A percentile compares a stretch with the other conserved stretches of the same genome.
These are phyloP conservation scores for Claviceps sp. DNA, from an alignment of 2,329 filamentous ascomycete species.

Conservation along the genomic window DNA sequence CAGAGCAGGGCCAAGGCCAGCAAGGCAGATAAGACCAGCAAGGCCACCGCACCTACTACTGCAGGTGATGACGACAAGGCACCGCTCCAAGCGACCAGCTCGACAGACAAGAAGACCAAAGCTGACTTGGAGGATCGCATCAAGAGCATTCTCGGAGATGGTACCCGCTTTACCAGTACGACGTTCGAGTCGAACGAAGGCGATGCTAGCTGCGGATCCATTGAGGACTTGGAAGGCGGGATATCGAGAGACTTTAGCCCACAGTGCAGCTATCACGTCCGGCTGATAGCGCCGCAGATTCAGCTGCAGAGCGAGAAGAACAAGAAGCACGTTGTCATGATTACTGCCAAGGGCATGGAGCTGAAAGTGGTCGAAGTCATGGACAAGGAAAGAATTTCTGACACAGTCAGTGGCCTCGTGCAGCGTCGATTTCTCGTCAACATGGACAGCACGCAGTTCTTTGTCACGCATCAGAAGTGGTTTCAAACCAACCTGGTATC, in stretches of 20 bases:
- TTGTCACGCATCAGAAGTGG: constrained; percentile 87
- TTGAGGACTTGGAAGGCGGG: constrained; percentile 54
- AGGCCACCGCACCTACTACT: constrained; percentile 8
- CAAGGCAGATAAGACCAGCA: constrained; percentile 14
- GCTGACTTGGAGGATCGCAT: constrained; percentile 71
- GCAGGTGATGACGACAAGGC: constrained; percentile 18
- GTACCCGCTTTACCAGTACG: constrained; percentile 56
- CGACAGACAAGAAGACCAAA: constrained; percentile 42
- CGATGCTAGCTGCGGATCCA: constrained; percentile 26
- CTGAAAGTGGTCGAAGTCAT: constrained; percentile 95
- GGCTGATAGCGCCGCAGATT: constrained; percentile 92
- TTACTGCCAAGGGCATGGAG: constrained; percentile 95
- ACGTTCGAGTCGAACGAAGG: constrained; percentile 18
- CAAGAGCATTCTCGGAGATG: constrained; percentile 71
- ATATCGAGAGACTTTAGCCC: constrained; percentile 80
- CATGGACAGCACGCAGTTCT: constrained; percentile 98
- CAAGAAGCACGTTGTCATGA: constrained; percentile 87
- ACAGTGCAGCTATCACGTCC: constrained; percentile 88
- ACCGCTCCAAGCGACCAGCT: constrained; percentile 23
- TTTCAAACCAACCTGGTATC: constrained; percentile 75
- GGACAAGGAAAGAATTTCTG: constrained; percentile 85
- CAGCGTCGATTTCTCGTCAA: constrained; percentile 87
- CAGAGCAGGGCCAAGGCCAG: constrained; percentile 57
- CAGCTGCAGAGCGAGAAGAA: constrained; percentile 98
- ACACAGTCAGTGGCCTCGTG: constrained; percentile 87